Evolutionary conservation across 164 flowering plant genomes (phyloP).

Genomic region (Akebia trifoliata): DNA sequence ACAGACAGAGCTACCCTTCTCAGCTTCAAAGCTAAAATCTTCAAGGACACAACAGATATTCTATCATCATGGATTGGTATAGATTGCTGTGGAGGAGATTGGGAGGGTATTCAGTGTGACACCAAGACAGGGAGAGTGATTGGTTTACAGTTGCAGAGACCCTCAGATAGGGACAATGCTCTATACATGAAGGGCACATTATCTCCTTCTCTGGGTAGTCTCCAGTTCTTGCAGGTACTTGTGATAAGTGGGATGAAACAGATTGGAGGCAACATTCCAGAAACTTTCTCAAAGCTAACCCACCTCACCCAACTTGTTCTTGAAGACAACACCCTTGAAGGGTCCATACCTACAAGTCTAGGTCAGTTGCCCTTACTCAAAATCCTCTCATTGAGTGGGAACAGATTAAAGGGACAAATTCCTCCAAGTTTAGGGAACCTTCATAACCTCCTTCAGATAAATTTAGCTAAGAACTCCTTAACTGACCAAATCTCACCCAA

Average conservation of each 20-base stretch:
- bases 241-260: slow-evolving; percentile 73
- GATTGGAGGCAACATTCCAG: slow-evolving; percentile 68
- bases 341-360: slow-evolving; percentile 61
- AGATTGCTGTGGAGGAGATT: slow-evolving; percentile 85
- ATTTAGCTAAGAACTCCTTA: slow-evolving; percentile 52
- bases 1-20: slow-evolving; percentile 67
- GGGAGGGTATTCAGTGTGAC: slow-evolving; percentile 87
- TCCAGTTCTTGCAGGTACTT: slow-evolving; percentile 59
- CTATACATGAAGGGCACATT: slow-evolving; percentile 73
- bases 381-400: slow-evolving; percentile 56
- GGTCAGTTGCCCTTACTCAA: slow-evolving; percentile 48
- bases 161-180: slow-evolving; percentile 25
- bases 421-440: slow-evolving; percentile 60
- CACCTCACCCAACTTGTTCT: slow-evolving; percentile 62
- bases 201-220: slow-evolving; percentile 53
- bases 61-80: slow-evolving; percentile 68
- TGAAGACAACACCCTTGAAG: slow-evolving; percentile 66
- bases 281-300: slow-evolving; percentile 48
- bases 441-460: slow-evolving; percentile 39
- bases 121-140: slow-evolving; percentile 59
- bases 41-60: slow-evolving; percentile 60
- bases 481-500: slow-evolving; percentile 63
- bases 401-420: slow-evolving; percentile 55
- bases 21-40: slow-evolving; percentile 61
- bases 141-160: slow-evolving; percentile 49